phyloP scores from a whole-genome alignment of 768 basidiomycete species.

The Lactarius sanguifluus region DNA sequence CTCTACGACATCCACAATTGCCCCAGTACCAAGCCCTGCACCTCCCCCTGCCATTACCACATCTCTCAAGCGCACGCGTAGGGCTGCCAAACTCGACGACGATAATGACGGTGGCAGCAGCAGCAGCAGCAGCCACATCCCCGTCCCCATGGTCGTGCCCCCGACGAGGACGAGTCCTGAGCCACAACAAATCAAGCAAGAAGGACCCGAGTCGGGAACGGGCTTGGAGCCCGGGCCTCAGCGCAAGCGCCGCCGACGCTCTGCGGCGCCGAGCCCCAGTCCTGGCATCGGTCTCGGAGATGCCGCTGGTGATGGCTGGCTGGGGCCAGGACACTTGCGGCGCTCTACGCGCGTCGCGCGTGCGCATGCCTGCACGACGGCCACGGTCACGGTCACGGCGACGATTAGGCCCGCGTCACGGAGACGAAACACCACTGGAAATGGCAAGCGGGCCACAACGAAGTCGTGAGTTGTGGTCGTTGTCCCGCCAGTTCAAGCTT shows the following conservation, averaged over 20 bases:
- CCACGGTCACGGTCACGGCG: too few relatives aligned
- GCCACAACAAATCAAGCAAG: neutral
- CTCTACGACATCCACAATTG: neutral
- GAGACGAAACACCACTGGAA: neutral
- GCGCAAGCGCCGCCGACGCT: slow-evolving; percentile 18
- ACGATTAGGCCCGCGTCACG: neutral
- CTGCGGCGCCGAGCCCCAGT: slow-evolving; percentile 1
- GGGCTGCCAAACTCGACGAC: neutral
- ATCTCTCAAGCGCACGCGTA: slow-evolving; percentile 12
- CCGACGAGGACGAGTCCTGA: neutral
- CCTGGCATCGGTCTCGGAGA: neutral
- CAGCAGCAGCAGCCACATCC: neutral
- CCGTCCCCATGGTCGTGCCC: neutral
- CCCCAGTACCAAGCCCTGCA: neutral
- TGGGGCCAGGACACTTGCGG: neutral
- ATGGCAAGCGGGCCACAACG: slow-evolving; percentile 2
- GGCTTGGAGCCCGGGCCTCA: neutral
- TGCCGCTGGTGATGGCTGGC: neutral
- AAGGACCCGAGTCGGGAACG: neutral
- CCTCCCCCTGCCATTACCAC: neutral
- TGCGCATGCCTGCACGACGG: neutral
- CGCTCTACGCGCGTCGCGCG: slow-evolving; percentile 19
- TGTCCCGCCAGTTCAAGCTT: neutral
- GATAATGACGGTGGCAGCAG: neutral
- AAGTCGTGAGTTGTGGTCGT: slow-evolving; percentile 1